phyloP scores from a whole-genome alignment of 2,329 filamentous ascomycete species.

The Fusarium sacchari region DNA sequence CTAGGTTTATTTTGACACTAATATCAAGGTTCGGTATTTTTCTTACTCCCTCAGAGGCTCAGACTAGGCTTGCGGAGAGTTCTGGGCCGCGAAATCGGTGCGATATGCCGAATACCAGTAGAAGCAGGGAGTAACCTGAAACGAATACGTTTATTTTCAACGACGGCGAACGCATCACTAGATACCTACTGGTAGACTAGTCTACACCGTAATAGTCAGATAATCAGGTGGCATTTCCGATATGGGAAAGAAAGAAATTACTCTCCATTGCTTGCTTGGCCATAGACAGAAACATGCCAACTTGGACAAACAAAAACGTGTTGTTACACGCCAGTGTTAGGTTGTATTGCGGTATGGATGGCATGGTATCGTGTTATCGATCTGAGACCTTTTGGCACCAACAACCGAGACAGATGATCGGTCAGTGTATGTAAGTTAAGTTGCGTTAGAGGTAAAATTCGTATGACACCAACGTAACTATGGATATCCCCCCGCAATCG shows the following conservation, averaged over 20 bases:
- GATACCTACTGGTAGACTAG: too few relatives aligned
- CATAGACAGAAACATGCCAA: conserved; percentile 9
- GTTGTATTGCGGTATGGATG: background rate
- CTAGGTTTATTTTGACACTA: too few relatives aligned
- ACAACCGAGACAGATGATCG: conserved; percentile 26
- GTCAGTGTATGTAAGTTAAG: conserved; percentile 1
- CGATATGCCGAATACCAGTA: conserved; percentile 14
- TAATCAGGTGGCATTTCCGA: conserved; percentile 5
- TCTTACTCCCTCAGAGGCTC: too few relatives aligned
- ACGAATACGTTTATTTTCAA: conserved; percentile 26
- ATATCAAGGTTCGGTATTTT: too few relatives aligned
- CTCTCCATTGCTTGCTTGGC: conserved; percentile 7
- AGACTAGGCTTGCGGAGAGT: background rate
- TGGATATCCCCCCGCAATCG: conserved; percentile 31
- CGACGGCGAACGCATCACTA: background rate
- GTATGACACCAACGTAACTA: background rate
- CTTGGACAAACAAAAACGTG: conserved; percentile 18
- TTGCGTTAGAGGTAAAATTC: background rate
- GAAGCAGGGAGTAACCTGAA: conserved; percentile 26
- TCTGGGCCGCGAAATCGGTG: conserved; percentile 9
- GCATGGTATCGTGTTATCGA: background rate
- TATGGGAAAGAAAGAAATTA: background rate
- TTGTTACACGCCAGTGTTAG: conserved; percentile 17
- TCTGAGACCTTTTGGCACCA: conserved; percentile 32
- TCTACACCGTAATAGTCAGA: background rate